Conservation (phyloP, 1,139 yeast genomes). For the Candida sanyaensis region DNA sequence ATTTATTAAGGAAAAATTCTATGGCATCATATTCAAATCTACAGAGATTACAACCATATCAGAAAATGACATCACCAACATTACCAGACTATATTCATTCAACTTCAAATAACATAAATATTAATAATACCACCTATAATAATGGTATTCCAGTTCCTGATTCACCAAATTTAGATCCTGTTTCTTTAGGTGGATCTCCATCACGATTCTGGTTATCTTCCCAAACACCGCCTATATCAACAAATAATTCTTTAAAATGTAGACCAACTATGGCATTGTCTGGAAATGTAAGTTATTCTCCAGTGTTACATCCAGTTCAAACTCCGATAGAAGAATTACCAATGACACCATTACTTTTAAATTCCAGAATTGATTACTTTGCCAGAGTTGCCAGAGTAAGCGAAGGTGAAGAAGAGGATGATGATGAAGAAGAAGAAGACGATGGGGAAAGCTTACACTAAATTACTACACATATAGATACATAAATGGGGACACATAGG, state of each 20-base stretch:
- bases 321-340: constrained; percentile 49
- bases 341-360: constrained; percentile 47
- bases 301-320: constrained; percentile 42
- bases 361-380: constrained; percentile 15
- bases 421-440: constrained; percentile 10
- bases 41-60: constrained; percentile 40
- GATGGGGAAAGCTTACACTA: neutral
- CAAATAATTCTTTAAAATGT: constrained; percentile 21
- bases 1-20: constrained; percentile 7
- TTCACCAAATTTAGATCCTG: constrained; percentile 54
- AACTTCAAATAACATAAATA: constrained; percentile 9
- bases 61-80: constrained; percentile 34
- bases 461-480: neutral
- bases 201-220: constrained; percentile 54
- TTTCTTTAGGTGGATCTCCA: constrained; percentile 57
- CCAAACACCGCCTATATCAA: constrained; percentile 51
- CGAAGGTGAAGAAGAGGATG: constrained; percentile 16
- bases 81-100: constrained; percentile 19
- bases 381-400: constrained; percentile 3
- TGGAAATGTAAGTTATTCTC: constrained; percentile 30
- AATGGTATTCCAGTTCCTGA: constrained; percentile 34
- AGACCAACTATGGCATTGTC: constrained; percentile 20
- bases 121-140: constrained; percentile 1
- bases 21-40: constrained; percentile 9
- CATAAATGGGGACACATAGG: constrained; percentile 1